Conservation (phyloP, 305 asterid genomes). For the Fraxinus albicans region DNA sequence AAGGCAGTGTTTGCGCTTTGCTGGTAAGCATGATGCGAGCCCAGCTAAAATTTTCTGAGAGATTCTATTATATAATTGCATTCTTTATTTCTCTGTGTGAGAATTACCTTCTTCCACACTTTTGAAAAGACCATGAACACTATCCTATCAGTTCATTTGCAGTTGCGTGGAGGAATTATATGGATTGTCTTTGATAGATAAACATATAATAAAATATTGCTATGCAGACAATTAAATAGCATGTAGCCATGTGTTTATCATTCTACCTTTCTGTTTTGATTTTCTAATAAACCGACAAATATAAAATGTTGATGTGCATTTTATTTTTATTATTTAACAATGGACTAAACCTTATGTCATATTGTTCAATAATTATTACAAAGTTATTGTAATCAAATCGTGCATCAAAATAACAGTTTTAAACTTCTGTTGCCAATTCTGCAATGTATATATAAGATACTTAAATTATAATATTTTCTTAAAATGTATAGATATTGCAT, state of each 20-base stretch:
- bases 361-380: not conserved
- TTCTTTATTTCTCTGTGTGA: not conserved
- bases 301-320: not conserved
- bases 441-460: not conserved
- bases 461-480: not conserved
- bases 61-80: not conserved
- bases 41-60: not conserved
- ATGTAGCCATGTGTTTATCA: not conserved
- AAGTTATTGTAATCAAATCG: not conserved
- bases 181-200: not conserved
- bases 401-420: not conserved
- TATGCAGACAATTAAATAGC: not conserved
- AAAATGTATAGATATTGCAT: not conserved
- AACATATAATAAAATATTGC: not conserved
- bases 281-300: not conserved
- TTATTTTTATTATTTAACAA: not conserved
- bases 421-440: not conserved
- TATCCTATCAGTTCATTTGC: not conserved
- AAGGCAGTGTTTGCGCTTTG: conserved; percentile 93
- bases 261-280: not conserved
- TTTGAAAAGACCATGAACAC: not conserved
- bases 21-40: conserved; percentile 57
- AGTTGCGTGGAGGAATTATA: not conserved
- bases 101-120: not conserved
- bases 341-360: not conserved